Evolutionary conservation across 2,329 filamentous ascomycete species (phyloP).

Genomic region (Colletotrichum sp.): DNA sequence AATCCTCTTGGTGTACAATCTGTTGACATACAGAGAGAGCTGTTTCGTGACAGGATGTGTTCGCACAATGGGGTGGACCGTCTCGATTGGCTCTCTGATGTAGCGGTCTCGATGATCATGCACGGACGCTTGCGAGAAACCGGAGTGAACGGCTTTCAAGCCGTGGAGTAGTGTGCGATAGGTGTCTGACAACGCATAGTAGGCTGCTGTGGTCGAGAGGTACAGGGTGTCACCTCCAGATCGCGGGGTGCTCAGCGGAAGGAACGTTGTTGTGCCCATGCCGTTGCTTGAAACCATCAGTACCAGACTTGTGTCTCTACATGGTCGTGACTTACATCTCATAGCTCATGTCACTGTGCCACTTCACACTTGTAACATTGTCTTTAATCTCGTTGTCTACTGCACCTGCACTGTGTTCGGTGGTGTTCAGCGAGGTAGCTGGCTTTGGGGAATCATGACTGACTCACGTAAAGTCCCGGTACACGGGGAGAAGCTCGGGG

Average conservation of each 20-base stretch:
- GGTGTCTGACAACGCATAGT: not conserved
- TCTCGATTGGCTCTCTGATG: not conserved
- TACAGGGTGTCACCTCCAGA: not conserved
- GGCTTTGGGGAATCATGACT: not conserved
- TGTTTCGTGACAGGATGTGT: not conserved
- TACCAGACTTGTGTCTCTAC: not conserved
- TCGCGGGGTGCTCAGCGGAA: not conserved
- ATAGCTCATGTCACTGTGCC: not conserved
- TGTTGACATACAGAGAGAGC: not conserved
- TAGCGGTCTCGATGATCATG: not conserved
- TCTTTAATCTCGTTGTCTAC: not conserved
- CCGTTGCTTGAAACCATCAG: not conserved
- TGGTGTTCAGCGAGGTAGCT: fast-evolving
- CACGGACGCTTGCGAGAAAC: not conserved
- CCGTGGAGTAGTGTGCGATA: not conserved
- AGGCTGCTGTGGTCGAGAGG: not conserved
- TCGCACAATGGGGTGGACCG: not conserved
- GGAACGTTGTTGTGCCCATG: not conserved
- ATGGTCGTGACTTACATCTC: not conserved
- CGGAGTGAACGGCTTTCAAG: not conserved
- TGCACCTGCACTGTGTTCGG: not conserved
- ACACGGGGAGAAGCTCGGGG: not conserved
- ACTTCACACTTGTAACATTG: not conserved
- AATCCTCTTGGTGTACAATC: not conserved
- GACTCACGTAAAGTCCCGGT: not conserved